Conservation (phyloP, 116 monocot species). For the Iris pallida region DNA sequence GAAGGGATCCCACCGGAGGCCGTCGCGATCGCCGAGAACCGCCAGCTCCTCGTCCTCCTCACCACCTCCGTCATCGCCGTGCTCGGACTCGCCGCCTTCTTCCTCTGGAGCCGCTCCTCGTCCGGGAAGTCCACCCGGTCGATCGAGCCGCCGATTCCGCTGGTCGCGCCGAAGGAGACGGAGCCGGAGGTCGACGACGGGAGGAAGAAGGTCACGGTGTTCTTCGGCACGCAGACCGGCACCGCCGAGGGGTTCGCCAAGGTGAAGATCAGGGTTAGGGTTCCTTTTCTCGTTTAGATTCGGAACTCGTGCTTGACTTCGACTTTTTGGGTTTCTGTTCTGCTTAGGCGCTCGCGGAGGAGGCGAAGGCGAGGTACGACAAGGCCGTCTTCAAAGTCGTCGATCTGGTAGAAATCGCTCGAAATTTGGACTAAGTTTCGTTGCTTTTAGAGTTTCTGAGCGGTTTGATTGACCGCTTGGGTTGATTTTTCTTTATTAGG, state of each 20-base stretch:
- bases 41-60: slow-evolving; percentile 32
- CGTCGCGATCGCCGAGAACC: slow-evolving; percentile 29
- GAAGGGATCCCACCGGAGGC: slow-evolving; percentile 9
- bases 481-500: slow-evolving; percentile 34
- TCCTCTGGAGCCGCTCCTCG: slow-evolving; percentile 40
- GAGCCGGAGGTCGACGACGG: slow-evolving; percentile 56
- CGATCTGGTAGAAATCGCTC: slow-evolving; percentile 57
- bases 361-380: slow-evolving; percentile 79
- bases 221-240: slow-evolving; percentile 92
- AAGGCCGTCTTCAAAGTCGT: slow-evolving; percentile 74
- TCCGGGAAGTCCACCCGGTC: slow-evolving; percentile 11
- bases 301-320: background rate
- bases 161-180: slow-evolving; percentile 17
- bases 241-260: slow-evolving; percentile 96
- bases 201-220: slow-evolving; percentile 74
- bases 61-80: slow-evolving; percentile 41
- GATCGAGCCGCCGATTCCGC: slow-evolving; percentile 32
- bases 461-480: background rate
- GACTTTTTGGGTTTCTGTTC: slow-evolving; percentile 10
- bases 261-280: slow-evolving; percentile 22
- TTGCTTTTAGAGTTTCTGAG: background rate
- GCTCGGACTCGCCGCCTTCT: slow-evolving; percentile 27
- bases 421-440: background rate
- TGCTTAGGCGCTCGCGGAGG: slow-evolving; percentile 54
- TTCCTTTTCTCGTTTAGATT: background rate